phyloP scores from a whole-genome alignment of 345 rosid genomes.

The Hirschfeldia incana region DNA sequence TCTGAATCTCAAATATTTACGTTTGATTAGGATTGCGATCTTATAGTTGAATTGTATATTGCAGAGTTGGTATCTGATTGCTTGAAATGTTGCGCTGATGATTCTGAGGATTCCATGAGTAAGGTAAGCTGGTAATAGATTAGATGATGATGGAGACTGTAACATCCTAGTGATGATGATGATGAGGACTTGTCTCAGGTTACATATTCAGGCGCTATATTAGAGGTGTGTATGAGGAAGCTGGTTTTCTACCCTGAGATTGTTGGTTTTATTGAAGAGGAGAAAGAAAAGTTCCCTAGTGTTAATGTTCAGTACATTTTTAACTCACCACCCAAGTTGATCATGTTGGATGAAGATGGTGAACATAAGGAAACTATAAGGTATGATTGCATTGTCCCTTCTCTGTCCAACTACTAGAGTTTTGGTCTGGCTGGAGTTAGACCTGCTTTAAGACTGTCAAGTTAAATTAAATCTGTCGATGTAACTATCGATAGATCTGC shows the following conservation, averaged over 20 bases:
- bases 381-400: constrained; percentile 26
- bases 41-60: constrained; percentile 34
- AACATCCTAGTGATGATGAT: background rate
- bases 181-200: constrained; percentile 44
- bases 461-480: background rate
- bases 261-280: constrained; percentile 88
- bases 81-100: constrained; percentile 92
- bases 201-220: constrained; percentile 76
- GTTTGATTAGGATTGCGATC: background rate
- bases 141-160: background rate
- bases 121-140: constrained; percentile 51
- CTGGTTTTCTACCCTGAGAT: constrained; percentile 91
- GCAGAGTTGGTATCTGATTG: constrained; percentile 93
- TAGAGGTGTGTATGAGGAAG: constrained; percentile 96
- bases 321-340: constrained; percentile 96
- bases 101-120: constrained; percentile 78
- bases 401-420: background rate
- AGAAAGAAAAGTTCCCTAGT: constrained; percentile 72
- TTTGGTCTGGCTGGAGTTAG: too few species aligned
- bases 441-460: background rate
- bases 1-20: too few species aligned
- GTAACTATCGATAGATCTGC: background rate
- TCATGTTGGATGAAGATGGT: constrained; percentile 78
- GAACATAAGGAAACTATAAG: constrained; percentile 76
- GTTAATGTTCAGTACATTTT: constrained; percentile 73